A percentile compares a stretch with the other conserved stretches of the same genome.
These are phyloP conservation scores for Pyrus communis DNA, from an alignment of 306 rosid genomes.

Conservation along the genomic window DNA sequence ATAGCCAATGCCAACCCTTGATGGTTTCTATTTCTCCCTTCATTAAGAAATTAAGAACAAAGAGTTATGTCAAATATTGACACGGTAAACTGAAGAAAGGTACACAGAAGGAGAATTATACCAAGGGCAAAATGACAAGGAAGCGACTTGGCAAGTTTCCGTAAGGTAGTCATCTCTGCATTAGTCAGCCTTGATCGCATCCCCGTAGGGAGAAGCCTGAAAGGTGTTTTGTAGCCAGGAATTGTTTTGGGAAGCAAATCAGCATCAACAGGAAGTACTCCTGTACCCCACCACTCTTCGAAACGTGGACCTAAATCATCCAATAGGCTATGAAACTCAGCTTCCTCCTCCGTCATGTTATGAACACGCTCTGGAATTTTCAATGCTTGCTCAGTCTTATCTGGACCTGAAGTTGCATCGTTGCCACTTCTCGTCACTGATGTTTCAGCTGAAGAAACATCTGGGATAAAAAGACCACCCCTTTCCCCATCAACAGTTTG, in stretches of 20 bases:
- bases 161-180: slow-evolving; percentile 67
- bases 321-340: slow-evolving; percentile 58
- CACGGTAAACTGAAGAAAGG: slow-evolving; percentile 1
- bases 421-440: slow-evolving; percentile 11
- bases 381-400: slow-evolving; percentile 24
- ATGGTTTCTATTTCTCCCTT: slow-evolving; percentile 94
- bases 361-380: slow-evolving; percentile 17
- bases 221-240: slow-evolving; percentile 81
- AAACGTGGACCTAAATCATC: slow-evolving; percentile 90
- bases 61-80: slow-evolving; percentile 19
- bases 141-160: slow-evolving; percentile 72
- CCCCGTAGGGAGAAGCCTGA: slow-evolving; percentile 84
- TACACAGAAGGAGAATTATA: slow-evolving; percentile 23
- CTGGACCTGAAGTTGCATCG: slow-evolving; percentile 28
- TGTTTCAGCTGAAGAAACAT: slow-evolving; percentile 47
- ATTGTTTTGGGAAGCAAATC: slow-evolving; percentile 74
- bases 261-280: slow-evolving; percentile 92
- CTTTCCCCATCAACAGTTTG: slow-evolving; percentile 43
- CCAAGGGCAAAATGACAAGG: slow-evolving; percentile 98
- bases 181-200: slow-evolving; percentile 69
- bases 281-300: slow-evolving; percentile 94
- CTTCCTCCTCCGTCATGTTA: slow-evolving; percentile 65
- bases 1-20: slow-evolving; percentile 88
- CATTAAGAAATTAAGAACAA: slow-evolving; percentile 5
- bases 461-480: slow-evolving; percentile 53